Conservation (phyloP, 2,329 filamentous ascomycete genomes). For the Arthrobotrys musiformis region DNA sequence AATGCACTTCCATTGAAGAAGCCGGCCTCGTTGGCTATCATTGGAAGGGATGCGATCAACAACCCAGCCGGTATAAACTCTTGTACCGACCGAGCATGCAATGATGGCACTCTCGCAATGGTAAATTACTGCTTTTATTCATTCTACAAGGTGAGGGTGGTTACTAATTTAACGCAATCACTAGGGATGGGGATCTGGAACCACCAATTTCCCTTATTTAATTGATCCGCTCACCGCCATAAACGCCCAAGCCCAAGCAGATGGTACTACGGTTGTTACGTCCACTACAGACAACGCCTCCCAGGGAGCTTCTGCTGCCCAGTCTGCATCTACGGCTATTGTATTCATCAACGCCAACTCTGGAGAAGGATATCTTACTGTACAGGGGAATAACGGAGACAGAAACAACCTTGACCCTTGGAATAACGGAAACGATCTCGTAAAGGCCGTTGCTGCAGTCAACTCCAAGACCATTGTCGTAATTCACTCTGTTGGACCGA, state of each 20-base stretch:
- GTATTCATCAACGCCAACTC: constrained; percentile 90
- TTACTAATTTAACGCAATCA: constrained; percentile 58
- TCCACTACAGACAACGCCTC: constrained; percentile 64
- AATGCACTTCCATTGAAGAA: constrained; percentile 79
- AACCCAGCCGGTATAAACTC: constrained; percentile 81
- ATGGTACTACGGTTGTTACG: constrained; percentile 72
- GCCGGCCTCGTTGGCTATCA: constrained; percentile 78
- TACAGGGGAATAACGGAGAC: constrained; percentile 87
- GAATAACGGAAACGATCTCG: constrained; percentile 81
- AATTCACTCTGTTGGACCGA: constrained; percentile 84
- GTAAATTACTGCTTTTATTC: constrained; percentile 60
- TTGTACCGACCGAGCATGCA: constrained; percentile 75
- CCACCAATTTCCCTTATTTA: constrained; percentile 76
- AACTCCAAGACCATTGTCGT: constrained; percentile 93
- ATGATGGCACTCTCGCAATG: constrained; percentile 70
- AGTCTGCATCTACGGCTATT: constrained; percentile 72
- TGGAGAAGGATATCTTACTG: constrained; percentile 82
- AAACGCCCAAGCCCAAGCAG: constrained; percentile 71
- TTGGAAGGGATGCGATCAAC: constrained; percentile 84
- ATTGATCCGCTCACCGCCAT: constrained; percentile 76
- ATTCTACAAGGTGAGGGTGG: neutral
- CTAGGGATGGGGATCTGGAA: constrained; percentile 85
- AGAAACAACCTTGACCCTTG: constrained; percentile 93
- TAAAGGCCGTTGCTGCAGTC: constrained; percentile 79
- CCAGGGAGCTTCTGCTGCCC: constrained; percentile 73